Evolutionary conservation across 2,329 filamentous ascomycete genomes (phyloP).

Genomic region (Aspergillus pseudoterreus): DNA sequence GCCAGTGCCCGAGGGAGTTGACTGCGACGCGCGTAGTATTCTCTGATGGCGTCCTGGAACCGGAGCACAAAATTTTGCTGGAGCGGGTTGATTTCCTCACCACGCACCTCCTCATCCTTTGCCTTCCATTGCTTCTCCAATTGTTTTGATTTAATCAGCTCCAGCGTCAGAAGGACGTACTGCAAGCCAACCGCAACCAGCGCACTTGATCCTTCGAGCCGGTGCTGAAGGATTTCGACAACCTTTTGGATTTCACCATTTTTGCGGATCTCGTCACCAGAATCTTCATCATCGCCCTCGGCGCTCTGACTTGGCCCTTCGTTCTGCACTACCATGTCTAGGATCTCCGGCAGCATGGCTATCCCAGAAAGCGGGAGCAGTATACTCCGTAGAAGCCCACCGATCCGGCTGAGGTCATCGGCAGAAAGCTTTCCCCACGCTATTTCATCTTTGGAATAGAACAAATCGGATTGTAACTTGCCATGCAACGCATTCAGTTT

Average conservation of each 20-base stretch:
- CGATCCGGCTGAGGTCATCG: conserved; percentile 59
- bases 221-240: conserved; percentile 21
- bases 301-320: conserved; percentile 13
- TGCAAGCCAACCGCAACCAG: conserved; percentile 60
- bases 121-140: conserved; percentile 34
- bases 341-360: conserved; percentile 66
- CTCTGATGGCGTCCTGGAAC: conserved; percentile 49
- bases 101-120: conserved; percentile 49
- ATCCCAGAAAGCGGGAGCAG: conserved; percentile 64
- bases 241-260: conserved; percentile 22
- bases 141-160: conserved; percentile 36
- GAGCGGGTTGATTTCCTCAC: conserved; percentile 51
- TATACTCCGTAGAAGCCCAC: conserved; percentile 56
- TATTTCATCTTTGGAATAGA: conserved; percentile 70
- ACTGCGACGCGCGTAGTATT: conserved; percentile 52
- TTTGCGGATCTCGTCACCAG: conserved; percentile 10
- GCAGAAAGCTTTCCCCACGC: conserved; percentile 66
- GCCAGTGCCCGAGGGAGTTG: conserved; percentile 48
- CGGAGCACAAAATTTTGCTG: conserved; percentile 52
- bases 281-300: conserved; percentile 1
- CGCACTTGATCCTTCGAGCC: conserved; percentile 58
- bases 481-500: conserved; percentile 56
- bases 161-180: conserved; percentile 54
- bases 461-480: conserved; percentile 62
- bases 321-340: conserved; percentile 37